These are phyloP conservation scores for Tillandsia leiboldiana DNA, from an alignment of 176 grass and related monocot genomes.

Conservation along the genomic window DNA sequence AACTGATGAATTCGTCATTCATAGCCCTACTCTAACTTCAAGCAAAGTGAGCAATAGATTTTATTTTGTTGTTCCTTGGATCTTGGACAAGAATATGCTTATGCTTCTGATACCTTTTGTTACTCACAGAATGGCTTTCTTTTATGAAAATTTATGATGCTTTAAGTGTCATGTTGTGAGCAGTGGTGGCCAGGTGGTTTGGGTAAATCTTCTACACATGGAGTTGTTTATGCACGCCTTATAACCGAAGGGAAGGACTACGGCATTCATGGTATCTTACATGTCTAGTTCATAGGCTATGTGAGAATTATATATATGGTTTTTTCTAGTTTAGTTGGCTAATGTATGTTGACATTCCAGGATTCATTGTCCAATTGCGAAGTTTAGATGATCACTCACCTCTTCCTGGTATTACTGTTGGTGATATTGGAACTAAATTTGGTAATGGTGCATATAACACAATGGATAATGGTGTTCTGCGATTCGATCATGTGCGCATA, in stretches of 20 bases:
- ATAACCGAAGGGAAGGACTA: slow-evolving; percentile 90
- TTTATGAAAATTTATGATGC: no score
- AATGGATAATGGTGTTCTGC: slow-evolving; percentile 96
- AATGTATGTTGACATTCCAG: slow-evolving; percentile 31
- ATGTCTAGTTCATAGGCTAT: slow-evolving; percentile 3
- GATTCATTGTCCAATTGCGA: slow-evolving; percentile 91
- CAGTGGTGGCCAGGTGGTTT: slow-evolving; percentile 99
- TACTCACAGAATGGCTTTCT: not conserved
- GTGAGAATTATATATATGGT: not conserved
- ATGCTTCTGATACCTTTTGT: not conserved
- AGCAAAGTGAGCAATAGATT: slow-evolving; percentile 59
- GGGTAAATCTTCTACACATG: slow-evolving; percentile 95
- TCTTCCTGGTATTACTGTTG: slow-evolving; percentile 74
- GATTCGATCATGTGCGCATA: slow-evolving; percentile 91
- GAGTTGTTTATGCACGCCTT: slow-evolving; percentile 77
- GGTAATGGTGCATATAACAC: slow-evolving; percentile 93
- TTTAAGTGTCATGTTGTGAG: slow-evolving; percentile 8
- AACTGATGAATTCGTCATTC: slow-evolving; percentile 84
- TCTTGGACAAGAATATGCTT: slow-evolving; percentile 3
- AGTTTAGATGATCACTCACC: slow-evolving; percentile 93
- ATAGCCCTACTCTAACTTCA: slow-evolving; percentile 94
- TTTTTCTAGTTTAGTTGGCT: not conserved
- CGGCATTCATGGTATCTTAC: slow-evolving; percentile 67
- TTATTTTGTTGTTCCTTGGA: not conserved
- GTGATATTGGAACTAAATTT: slow-evolving; percentile 97